These are phyloP conservation scores for Fusarium gaditjirri DNA, from an alignment of 2,329 filamentous ascomycete genomes.

Conservation along the genomic window DNA sequence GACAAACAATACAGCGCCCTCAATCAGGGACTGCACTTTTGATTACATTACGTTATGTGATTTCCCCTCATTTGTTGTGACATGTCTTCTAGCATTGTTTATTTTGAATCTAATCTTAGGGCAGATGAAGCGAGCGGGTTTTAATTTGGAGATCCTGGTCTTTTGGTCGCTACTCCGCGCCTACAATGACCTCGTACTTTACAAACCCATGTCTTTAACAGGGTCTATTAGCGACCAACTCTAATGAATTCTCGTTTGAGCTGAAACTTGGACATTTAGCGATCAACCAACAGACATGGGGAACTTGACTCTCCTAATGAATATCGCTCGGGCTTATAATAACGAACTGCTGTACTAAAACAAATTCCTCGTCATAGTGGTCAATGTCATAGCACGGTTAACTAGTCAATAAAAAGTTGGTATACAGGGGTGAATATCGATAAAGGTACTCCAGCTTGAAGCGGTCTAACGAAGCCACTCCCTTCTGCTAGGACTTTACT, in stretches of 20 bases:
- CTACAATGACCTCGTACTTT: background rate
- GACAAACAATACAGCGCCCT: conserved; percentile 25
- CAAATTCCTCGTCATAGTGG: background rate
- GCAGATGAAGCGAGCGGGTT: conserved; percentile 15
- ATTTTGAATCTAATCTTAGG: conserved; percentile 11
- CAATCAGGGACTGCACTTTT: conserved; percentile 10
- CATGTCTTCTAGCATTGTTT: conserved; percentile 9
- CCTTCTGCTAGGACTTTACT: conserved; percentile 8
- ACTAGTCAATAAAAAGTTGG: background rate
- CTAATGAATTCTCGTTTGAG: conserved; percentile 13
- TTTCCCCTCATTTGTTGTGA: conserved; percentile 1
- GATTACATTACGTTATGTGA: background rate
- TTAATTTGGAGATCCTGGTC: conserved; percentile 11
- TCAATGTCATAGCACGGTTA: background rate
- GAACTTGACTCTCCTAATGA: conserved; percentile 7
- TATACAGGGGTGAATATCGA: conserved; percentile 2
- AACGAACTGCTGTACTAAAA: background rate
- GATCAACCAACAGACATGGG: background rate
- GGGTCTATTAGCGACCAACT: background rate
- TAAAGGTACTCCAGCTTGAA: background rate
- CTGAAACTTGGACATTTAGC: conserved; percentile 15
- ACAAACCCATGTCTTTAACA: background rate
- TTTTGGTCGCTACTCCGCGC: background rate
- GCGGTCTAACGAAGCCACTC: conserved; percentile 13
- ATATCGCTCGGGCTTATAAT: conserved; percentile 21